Evolutionary conservation across 371 early-diverging fungal genomes (phyloP).

Genomic region (Funneliformis caledonium): DNA sequence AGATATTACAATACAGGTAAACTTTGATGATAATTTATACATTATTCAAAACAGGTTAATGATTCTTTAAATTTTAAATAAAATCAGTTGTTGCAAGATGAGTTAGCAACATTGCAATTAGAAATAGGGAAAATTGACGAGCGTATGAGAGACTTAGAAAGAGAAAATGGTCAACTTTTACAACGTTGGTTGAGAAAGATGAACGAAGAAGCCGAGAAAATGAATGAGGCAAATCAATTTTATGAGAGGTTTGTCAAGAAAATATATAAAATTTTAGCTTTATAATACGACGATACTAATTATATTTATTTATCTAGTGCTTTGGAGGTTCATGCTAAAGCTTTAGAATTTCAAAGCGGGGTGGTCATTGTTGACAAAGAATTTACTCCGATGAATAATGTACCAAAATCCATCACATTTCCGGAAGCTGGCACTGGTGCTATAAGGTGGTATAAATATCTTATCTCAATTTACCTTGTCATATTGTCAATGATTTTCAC

Average conservation of each 20-base stretch:
- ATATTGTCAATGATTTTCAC: neutral
- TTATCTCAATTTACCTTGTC: neutral
- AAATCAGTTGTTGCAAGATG: conserved; percentile 85
- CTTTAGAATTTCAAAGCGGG: conserved; percentile 29
- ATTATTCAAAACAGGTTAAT: neutral
- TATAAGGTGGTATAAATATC: neutral
- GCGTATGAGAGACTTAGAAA: conserved; percentile 69
- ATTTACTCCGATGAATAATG: neutral
- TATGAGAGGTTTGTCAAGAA: conserved; percentile 65
- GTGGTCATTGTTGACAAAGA: conserved; percentile 40
- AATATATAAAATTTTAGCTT: neutral
- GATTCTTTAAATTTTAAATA: neutral
- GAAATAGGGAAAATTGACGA: conserved; percentile 89
- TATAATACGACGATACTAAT: neutral
- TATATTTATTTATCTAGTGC: conserved; percentile 3
- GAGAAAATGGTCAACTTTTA: conserved; percentile 85
- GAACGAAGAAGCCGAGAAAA: conserved; percentile 90
- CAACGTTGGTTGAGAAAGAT: conserved; percentile 91
- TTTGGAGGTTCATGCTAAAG: conserved; percentile 33
- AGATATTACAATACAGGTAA: conserved; percentile 82
- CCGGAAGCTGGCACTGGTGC: neutral
- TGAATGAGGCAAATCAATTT: conserved; percentile 92
- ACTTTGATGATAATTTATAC: neutral
- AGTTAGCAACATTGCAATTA: conserved; percentile 85
- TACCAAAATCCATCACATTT: neutral